These are phyloP conservation scores for Phytopythium cucurbitacearum DNA, from an alignment of 352 stramenopile species.

Conservation along the genomic window DNA sequence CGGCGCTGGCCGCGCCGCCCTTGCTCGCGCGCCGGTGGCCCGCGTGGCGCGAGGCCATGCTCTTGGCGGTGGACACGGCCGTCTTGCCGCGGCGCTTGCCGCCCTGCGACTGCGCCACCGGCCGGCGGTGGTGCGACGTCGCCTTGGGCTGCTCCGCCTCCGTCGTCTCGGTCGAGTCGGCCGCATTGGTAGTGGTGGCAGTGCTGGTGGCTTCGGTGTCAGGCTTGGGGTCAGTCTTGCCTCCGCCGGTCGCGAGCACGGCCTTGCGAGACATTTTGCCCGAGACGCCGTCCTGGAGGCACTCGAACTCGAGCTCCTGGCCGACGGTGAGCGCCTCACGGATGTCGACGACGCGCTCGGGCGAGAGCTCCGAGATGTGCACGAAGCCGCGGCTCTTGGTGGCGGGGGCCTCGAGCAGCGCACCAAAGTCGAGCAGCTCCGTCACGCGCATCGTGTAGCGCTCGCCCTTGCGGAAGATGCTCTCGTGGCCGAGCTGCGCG, in stretches of 20 bases:
- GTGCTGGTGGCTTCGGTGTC: constrained; percentile 2
- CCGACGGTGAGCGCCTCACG: constrained; percentile 50
- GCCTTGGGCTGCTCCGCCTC: too few relatives aligned
- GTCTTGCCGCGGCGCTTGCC: constrained; percentile 26
- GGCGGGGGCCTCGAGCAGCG: constrained; percentile 79
- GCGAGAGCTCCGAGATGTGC: constrained; percentile 92
- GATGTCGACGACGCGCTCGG: constrained; percentile 62
- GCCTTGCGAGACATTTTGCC: constrained; percentile 84
- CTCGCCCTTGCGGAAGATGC: constrained; percentile 85
- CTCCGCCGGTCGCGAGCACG: constrained; percentile 15
- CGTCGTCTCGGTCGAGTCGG: constrained; percentile 1
- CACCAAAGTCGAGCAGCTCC: constrained; percentile 95
- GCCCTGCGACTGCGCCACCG: constrained; percentile 17
- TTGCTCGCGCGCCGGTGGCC: constrained; percentile 2
- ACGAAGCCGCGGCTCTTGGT: constrained; percentile 89
- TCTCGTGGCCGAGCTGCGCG: constrained; percentile 27
- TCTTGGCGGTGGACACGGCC: constrained; percentile 8
- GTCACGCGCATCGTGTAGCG: constrained; percentile 91
- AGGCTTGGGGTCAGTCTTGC: neutral
- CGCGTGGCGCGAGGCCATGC: constrained; percentile 3
- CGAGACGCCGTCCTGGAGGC: constrained; percentile 67
- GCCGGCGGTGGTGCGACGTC: constrained; percentile 22
- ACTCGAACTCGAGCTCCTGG: constrained; percentile 78
- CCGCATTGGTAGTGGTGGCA: constrained; percentile 3
- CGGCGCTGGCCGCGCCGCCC: too few relatives aligned